These are phyloP conservation scores for Apiospora sp. DNA, from an alignment of 2,329 filamentous ascomycete species.

Conservation along the genomic window DNA sequence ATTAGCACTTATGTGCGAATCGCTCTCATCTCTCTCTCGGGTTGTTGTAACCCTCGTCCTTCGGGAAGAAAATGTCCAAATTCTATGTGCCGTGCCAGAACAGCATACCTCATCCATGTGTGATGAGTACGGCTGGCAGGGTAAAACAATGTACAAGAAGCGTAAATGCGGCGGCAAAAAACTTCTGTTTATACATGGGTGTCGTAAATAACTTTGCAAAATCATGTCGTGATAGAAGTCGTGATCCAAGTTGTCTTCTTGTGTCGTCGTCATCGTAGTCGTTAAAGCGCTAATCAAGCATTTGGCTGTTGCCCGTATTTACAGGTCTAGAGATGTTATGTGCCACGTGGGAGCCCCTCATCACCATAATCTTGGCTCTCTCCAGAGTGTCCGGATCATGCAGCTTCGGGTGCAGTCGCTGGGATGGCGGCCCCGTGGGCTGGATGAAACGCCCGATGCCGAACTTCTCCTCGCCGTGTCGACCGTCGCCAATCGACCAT, in stretches of 20 bases:
- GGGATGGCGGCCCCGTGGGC: constrained; percentile 33
- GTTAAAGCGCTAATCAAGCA: constrained; percentile 23
- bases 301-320: constrained; percentile 27
- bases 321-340: constrained; percentile 28
- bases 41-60: not conserved
- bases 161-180: constrained; percentile 13
- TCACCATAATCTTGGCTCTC: constrained; percentile 6
- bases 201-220: constrained; percentile 4
- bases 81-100: not conserved
- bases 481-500: constrained; percentile 60
- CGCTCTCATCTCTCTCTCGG: not conserved
- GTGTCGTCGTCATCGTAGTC: not conserved
- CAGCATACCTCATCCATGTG: not conserved
- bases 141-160: constrained; percentile 7
- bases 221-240: not conserved
- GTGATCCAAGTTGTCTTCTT: not conserved
- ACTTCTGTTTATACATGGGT: constrained; percentile 15
- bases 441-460: constrained; percentile 41
- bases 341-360: not conserved
- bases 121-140: not conserved
- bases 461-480: constrained; percentile 38
- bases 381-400: constrained; percentile 20
- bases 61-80: not conserved
- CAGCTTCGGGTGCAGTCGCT: constrained; percentile 23
- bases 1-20: not conserved